Percentiles rank a stretch among this genome's conserved stretches.
Evolutionary conservation across 768 basidiomycete genomes (phyloP).

Genomic region (Gautieria morchelliformis): DNA sequence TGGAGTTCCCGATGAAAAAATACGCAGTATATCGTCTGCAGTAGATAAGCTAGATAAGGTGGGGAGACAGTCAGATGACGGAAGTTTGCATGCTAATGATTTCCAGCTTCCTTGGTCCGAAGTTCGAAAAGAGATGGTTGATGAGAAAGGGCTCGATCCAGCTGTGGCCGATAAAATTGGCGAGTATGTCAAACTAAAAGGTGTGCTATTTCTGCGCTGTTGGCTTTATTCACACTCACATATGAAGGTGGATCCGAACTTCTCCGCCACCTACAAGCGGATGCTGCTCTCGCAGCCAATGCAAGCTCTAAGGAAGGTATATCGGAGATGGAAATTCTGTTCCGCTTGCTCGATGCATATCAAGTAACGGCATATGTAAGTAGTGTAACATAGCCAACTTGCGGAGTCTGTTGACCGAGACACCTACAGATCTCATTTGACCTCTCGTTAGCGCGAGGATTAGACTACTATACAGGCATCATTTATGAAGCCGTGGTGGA

Average conservation of each 20-base stretch:
- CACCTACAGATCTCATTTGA: slow-evolving; percentile 81
- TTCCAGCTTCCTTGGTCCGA: slow-evolving; percentile 76
- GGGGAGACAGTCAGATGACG: not conserved
- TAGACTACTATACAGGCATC: slow-evolving; percentile 98
- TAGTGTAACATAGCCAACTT: not conserved
- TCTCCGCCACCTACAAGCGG: slow-evolving; percentile 57
- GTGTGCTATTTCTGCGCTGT: slow-evolving; percentile 27
- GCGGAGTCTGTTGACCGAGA: not conserved
- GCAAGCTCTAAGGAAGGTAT: slow-evolving; percentile 71
- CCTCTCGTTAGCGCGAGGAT: slow-evolving; percentile 90
- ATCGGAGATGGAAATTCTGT: slow-evolving; percentile 77
- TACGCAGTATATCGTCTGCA: slow-evolving; percentile 86
- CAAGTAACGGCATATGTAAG: slow-evolving; percentile 66
- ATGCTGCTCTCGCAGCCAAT: slow-evolving; percentile 58
- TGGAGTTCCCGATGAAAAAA: slow-evolving; percentile 86
- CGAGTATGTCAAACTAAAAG: slow-evolving; percentile 93
- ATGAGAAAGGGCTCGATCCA: slow-evolving; percentile 82
- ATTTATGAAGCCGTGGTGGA: slow-evolving; percentile 96
- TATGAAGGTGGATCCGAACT: slow-evolving; percentile 65
- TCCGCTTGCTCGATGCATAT: slow-evolving; percentile 75
- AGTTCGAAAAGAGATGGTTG: slow-evolving; percentile 93
- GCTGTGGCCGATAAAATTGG: slow-evolving; percentile 88
- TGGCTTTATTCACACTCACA: not conserved
- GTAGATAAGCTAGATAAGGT: slow-evolving; percentile 99
- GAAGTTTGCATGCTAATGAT: not conserved